Base-by-base conservation (phyloP, 78 protist species). In the Anaeramoeba flamelloides region DNA sequence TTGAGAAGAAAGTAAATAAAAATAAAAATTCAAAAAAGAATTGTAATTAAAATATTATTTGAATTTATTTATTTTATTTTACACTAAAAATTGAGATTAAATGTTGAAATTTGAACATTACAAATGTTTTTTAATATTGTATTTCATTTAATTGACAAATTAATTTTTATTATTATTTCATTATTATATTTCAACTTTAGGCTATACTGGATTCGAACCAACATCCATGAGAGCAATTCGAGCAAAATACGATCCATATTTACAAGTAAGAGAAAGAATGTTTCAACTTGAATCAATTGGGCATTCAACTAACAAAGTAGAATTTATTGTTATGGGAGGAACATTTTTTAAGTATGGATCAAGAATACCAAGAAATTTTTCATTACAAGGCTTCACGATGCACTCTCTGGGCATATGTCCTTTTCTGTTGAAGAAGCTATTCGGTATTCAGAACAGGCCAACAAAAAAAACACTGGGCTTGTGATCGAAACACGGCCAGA, bases 401-500 rank as follows among this genome's bases (percentile, higher is more conserved):
- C 98, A 0, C 87, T 95, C 36, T 85, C 93, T 0, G 98, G 96
- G 2, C 96, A 92, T 81, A 77, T 89, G 17, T 83, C 91, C 37
- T 83, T 75, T 77, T 77, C 76, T 40, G 93, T 92, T 22, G 90
- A 84, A 2, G 98, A 92, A 79, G 86, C 82, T 12, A 78, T 65
- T 22, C 83, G 79, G 76, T 89, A 88, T 81, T 83, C 90, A 3
- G 91, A 92, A 77, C 90, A 87, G 75, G 38, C 81, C 37, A 79
- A 83, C 36, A 82, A 85, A 74, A 91, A 93, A 0, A 36, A 94
- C 81, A 81, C 93, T 38, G 96, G 95, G 38, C 85, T 93, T 83
- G 92, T 96, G 2, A 94, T 94, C 38, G 98, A 94, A 69, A 94
- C 98, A 8, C 82, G 98, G 4, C 98, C 98, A n/a, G 98, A 94